phyloP scores from a whole-genome alignment of 2,329 filamentous ascomycete species.

The Cercospora brassicicola region DNA sequence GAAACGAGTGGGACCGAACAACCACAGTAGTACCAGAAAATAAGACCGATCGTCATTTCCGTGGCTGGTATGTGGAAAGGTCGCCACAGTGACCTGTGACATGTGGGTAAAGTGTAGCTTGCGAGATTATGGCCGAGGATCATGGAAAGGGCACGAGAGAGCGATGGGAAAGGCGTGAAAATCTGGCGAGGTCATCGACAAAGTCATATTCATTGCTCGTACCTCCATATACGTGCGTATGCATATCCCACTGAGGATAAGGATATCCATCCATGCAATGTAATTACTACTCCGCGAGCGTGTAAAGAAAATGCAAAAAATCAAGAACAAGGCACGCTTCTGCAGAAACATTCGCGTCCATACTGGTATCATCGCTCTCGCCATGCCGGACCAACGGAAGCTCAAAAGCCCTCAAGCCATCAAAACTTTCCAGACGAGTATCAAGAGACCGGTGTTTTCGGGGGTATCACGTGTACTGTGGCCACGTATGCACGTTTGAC shows the following conservation, averaged over 20 bases:
- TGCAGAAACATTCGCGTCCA: not conserved
- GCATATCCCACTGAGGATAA: not conserved
- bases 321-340: not conserved
- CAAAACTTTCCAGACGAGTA: not conserved
- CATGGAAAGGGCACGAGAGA: too few species aligned
- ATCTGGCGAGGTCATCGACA: not conserved
- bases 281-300: not conserved
- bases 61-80: not conserved
- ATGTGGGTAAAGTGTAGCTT: too few species aligned
- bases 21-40: not conserved
- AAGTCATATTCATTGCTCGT: conserved; percentile 1
- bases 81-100: not conserved
- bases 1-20: not conserved
- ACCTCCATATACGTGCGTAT: not conserved
- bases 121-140: too few species aligned
- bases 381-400: not conserved
- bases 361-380: conserved; percentile 13
- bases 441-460: not conserved
- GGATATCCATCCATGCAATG: not conserved
- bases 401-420: not conserved
- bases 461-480: conserved; percentile 18
- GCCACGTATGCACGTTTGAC: not conserved
- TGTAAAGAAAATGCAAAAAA: not conserved
- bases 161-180: not conserved
- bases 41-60: not conserved